phyloP scores from a whole-genome alignment of 352 stramenopile genomes.

The Pythium scleroteichum region DNA sequence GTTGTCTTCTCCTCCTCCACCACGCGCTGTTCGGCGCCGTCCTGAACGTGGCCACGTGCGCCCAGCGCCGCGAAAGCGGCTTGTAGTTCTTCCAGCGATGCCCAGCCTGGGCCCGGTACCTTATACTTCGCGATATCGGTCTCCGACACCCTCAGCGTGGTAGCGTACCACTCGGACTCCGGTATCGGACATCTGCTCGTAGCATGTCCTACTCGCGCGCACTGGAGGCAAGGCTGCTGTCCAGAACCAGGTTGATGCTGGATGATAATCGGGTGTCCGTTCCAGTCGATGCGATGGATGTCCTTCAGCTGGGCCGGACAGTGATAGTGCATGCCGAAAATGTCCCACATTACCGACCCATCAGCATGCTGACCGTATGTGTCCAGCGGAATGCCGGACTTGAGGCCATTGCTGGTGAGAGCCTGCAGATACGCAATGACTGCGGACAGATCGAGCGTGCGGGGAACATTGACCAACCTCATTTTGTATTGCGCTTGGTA shows the following conservation, averaged over 20 bases:
- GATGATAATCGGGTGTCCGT: not conserved
- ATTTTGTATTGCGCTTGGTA: slow-evolving; percentile 15
- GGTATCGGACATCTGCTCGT: not conserved
- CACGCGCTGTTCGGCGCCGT: too few relatives aligned
- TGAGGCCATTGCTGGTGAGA: not conserved
- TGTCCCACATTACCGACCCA: slow-evolving; percentile 19
- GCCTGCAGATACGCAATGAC: not conserved
- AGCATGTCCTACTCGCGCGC: slow-evolving; percentile 13
- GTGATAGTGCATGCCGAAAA: not conserved
- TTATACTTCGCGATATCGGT: not conserved
- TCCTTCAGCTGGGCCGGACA: slow-evolving; percentile 1
- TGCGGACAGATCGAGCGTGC: not conserved
- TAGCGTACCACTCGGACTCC: not conserved
- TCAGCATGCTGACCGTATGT: slow-evolving; percentile 10
- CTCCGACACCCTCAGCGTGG: not conserved
- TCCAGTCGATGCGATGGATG: slow-evolving; percentile 16
- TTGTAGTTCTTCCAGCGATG: too few relatives aligned
- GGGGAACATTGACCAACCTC: slow-evolving; percentile 8
- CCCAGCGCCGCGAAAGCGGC: too few relatives aligned
- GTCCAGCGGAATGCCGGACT: slow-evolving; percentile 12
- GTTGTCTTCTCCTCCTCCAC: too few relatives aligned
- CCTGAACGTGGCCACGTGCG: too few relatives aligned
- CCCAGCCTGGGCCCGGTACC: too few relatives aligned
- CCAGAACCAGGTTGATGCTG: not conserved
- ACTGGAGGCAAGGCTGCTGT: slow-evolving; percentile 5